phyloP scores from a whole-genome alignment of 768 basidiomycete genomes.

The Boletus rubropictus region DNA sequence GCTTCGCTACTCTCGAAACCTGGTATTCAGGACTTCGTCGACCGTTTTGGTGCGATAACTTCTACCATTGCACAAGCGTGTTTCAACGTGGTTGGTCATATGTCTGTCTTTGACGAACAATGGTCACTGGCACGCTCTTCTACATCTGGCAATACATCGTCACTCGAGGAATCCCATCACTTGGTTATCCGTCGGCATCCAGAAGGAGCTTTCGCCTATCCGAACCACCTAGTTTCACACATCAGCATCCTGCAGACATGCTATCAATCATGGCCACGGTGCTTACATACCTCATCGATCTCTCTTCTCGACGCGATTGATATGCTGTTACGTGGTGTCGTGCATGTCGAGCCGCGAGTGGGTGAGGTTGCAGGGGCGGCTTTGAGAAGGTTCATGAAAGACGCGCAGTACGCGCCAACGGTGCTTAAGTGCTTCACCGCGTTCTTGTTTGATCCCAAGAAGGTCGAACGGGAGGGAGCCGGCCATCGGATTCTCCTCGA shows the following conservation, averaged over 20 bases:
- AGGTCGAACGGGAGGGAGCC: conserved; percentile 58
- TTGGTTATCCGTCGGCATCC: conserved; percentile 62
- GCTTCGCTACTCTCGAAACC: conserved; percentile 51
- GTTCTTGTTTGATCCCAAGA: conserved; percentile 68
- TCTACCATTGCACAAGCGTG: conserved; percentile 53
- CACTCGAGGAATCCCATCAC: conserved; percentile 67
- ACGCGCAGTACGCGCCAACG: conserved; percentile 46
- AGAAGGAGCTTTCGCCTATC: conserved; percentile 62
- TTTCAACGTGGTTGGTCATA: conserved; percentile 58
- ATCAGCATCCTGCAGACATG: conserved; percentile 70
- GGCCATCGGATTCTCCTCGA: conserved; percentile 61
- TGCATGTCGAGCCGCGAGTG: conserved; percentile 77
- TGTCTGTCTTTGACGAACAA: conserved; percentile 84
- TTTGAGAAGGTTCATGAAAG: conserved; percentile 66
- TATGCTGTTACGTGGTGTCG: conserved; percentile 73
- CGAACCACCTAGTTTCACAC: conserved; percentile 50
- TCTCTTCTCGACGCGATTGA: conserved; percentile 60
- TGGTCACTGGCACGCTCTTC: conserved; percentile 58
- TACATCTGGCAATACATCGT: conserved; percentile 31
- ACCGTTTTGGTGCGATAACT: conserved; percentile 54
- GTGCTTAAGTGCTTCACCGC: conserved; percentile 62
- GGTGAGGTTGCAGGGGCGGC: conserved; percentile 63
- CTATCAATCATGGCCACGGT: conserved; percentile 83
- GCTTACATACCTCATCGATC: conserved; percentile 51
- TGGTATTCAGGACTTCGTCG: conserved; percentile 68